Conservation (phyloP, 2,329 filamentous ascomycete genomes). For the Colletotrichum magnum region DNA sequence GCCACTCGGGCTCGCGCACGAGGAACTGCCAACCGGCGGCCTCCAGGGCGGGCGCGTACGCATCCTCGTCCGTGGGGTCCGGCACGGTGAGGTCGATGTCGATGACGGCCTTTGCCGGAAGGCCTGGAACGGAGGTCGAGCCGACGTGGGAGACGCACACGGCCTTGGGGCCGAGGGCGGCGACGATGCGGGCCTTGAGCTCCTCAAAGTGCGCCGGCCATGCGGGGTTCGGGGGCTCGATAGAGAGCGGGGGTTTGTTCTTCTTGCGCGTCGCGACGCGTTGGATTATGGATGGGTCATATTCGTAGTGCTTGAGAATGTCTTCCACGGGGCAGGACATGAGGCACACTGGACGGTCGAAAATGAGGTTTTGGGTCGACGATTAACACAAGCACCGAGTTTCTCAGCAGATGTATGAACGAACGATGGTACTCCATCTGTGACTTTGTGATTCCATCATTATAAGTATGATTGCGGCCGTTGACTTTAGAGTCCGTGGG, state of each 20-base stretch:
- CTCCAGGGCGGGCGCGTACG: constrained; percentile 60
- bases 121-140: constrained; percentile 63
- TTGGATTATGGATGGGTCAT: constrained; percentile 43
- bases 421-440: neutral
- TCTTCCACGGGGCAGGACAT: constrained; percentile 43
- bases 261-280: constrained; percentile 46
- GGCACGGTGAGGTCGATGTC: constrained; percentile 65
- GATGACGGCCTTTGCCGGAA: constrained; percentile 66
- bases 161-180: constrained; percentile 52
- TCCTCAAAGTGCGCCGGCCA: constrained; percentile 53
- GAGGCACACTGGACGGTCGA: too few species aligned
- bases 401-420: too few species aligned
- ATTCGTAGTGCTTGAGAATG: constrained; percentile 47
- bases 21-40: constrained; percentile 61
- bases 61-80: constrained; percentile 55
- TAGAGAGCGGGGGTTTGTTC: constrained; percentile 44
- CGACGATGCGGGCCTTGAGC: constrained; percentile 51
- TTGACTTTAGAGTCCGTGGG: neutral
- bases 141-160: constrained; percentile 61
- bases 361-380: too few species aligned
- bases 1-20: constrained; percentile 61
- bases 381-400: too few species aligned
- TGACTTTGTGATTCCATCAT: neutral
- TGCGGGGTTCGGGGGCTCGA: constrained; percentile 53
- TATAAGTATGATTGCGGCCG: neutral